Conservation (phyloP, 495 filamentous ascomycete species). For the Parmelia sp. region DNA sequence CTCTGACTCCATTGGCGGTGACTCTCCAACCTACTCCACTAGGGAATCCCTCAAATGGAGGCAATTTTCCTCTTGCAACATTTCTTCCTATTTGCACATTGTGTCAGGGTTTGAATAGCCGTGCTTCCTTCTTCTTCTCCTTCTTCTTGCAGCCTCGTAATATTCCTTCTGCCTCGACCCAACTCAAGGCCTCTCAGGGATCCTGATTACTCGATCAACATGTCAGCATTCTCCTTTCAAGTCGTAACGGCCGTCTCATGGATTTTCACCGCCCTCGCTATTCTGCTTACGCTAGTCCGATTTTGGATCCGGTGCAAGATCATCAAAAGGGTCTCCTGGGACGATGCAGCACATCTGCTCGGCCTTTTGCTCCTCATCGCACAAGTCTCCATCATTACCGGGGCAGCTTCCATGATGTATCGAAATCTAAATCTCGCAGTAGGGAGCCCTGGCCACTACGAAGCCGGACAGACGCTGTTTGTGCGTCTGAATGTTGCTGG, state of each 20-base stretch:
- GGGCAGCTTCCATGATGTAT: not conserved
- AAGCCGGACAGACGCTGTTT: not conserved
- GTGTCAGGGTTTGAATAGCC: not conserved
- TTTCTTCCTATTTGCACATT: not conserved
- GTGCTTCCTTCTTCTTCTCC: not conserved
- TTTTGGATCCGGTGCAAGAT: slow-evolving; percentile 6
- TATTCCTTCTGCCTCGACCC: not conserved
- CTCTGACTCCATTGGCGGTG: not conserved
- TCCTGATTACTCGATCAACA: not conserved
- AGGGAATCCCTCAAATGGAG: not conserved
- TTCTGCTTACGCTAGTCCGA: not conserved
- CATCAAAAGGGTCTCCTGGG: slow-evolving; percentile 3
- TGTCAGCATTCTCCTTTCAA: not conserved
- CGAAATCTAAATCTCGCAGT: too few species aligned
- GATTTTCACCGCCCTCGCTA: not conserved
- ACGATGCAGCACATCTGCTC: slow-evolving; percentile 5
- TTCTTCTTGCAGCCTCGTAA: not conserved
- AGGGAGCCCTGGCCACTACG: not conserved
- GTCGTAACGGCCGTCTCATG: not conserved
- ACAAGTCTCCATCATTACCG: slow-evolving; percentile 4
- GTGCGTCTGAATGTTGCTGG: not conserved
- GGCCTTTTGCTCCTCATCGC: not conserved
- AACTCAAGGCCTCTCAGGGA: not conserved
- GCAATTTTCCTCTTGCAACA: not conserved
- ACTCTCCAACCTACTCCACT: not conserved